Percentiles rank a stretch among this genome's conserved stretches.
These are phyloP conservation scores for Boletus rubropictus DNA, from an alignment of 768 basidiomycete genomes.

Conservation along the genomic window DNA sequence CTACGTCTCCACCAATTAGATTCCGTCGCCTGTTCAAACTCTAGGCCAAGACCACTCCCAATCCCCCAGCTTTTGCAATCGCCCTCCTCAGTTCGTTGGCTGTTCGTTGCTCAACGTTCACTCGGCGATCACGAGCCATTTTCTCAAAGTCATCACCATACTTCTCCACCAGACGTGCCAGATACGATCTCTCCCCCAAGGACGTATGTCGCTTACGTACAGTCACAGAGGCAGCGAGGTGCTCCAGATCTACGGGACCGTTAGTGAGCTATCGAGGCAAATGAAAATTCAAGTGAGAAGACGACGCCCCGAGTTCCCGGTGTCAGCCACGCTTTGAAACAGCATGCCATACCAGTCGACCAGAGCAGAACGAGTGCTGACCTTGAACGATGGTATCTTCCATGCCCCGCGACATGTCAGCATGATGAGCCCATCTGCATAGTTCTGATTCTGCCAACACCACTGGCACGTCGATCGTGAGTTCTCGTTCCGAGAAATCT, in stretches of 20 bases:
- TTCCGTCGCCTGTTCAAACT: too few relatives aligned
- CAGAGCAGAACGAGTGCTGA: constrained; percentile 24
- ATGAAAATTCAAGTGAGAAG: background rate
- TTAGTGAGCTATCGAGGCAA: constrained; percentile 10
- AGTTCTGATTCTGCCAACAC: constrained; percentile 11
- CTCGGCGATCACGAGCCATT: constrained; percentile 75
- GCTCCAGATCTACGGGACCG: constrained; percentile 54
- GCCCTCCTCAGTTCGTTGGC: constrained; percentile 68
- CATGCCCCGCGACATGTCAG: background rate
- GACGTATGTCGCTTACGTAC: constrained; percentile 60
- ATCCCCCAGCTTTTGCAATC: constrained; percentile 49
- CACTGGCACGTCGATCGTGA: constrained; percentile 38
- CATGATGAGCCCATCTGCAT: constrained; percentile 14
- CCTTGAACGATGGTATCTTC: constrained; percentile 25
- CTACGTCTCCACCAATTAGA: too few relatives aligned
- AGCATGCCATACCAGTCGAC: background rate
- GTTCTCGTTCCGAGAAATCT: constrained; percentile 20
- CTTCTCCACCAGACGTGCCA: constrained; percentile 59
- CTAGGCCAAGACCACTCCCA: too few relatives aligned
- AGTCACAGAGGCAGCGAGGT: constrained; percentile 44
- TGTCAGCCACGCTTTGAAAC: background rate
- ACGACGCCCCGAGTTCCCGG: background rate
- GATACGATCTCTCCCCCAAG: constrained; percentile 58
- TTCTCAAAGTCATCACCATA: constrained; percentile 65
- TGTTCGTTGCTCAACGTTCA: constrained; percentile 83